These are phyloP conservation scores for Nyssa sinensis DNA, from an alignment of 148 eudicot genomes.

Conservation along the genomic window DNA sequence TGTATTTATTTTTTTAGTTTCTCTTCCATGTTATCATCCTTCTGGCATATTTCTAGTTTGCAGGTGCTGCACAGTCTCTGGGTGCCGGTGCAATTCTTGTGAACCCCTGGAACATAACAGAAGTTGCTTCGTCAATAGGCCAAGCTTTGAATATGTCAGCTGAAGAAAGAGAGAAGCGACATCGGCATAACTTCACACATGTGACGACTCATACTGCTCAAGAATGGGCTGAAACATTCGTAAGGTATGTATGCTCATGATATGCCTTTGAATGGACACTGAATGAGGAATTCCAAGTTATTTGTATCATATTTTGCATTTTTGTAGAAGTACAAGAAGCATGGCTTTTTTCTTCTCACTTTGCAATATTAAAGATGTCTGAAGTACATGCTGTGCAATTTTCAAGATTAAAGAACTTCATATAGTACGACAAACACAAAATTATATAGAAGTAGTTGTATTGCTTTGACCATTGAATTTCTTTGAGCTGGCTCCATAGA, in stretches of 20 bases:
- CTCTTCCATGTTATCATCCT: slow-evolving; percentile 4
- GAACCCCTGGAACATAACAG: slow-evolving; percentile 96
- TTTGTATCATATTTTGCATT: not conserved
- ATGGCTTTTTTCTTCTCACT: too few species aligned
- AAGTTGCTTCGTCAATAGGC: slow-evolving; percentile 79
- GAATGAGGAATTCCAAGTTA: not conserved
- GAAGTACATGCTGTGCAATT: too few species aligned
- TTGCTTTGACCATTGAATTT: too few species aligned
- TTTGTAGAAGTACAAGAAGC: not conserved
- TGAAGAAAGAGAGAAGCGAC: slow-evolving; percentile 91
- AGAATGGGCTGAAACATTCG: slow-evolving; percentile 97
- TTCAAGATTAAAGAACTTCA: too few species aligned
- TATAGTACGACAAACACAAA: too few species aligned
- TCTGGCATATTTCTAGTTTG: slow-evolving; percentile 52
- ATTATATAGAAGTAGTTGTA: too few species aligned
- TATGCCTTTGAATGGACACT: slow-evolving; percentile 1
- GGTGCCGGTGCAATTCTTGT: slow-evolving; percentile 97
- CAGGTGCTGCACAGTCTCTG: slow-evolving; percentile 98
- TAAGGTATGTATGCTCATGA: slow-evolving; percentile 49
- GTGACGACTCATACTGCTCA: slow-evolving; percentile 95
- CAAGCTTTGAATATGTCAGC: slow-evolving; percentile 88
- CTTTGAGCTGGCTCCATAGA: too few species aligned
- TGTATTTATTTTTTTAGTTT: too few species aligned
- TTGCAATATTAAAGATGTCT: too few species aligned
- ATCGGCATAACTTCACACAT: slow-evolving; percentile 65